phyloP scores from a whole-genome alignment of 116 monocot genomes.

The Trichopus zeylanicus region DNA sequence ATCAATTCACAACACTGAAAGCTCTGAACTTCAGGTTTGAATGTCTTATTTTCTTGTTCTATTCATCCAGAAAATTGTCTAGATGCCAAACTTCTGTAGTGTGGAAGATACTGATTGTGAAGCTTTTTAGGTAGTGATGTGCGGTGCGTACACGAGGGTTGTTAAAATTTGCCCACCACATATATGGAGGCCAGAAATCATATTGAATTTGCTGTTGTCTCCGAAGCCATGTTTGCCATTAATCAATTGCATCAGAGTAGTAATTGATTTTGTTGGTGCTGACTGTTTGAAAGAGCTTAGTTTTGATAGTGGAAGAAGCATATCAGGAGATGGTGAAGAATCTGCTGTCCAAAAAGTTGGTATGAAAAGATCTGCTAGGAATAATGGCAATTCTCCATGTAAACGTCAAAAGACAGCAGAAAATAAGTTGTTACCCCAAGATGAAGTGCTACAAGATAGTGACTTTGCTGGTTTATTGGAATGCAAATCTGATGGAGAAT shows the following conservation, averaged over 20 bases:
- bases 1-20: conserved; percentile 49
- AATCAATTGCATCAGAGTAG: conserved; percentile 61
- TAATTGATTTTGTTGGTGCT: conserved; percentile 38
- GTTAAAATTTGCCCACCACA: conserved; percentile 53
- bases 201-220: conserved; percentile 44
- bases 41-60: no score
- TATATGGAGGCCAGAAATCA: conserved; percentile 70
- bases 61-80: no score
- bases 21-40: conserved; percentile 80
- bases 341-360: conserved; percentile 31
- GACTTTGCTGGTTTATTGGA: conserved; percentile 9
- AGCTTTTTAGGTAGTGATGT: conserved; percentile 70
- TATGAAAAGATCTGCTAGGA: conserved; percentile 35
- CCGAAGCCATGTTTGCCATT: conserved; percentile 56
- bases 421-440: neutral
- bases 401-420: conserved; percentile 56
- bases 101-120: conserved; percentile 7
- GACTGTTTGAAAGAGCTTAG: conserved; percentile 16
- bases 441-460: conserved; percentile 6
- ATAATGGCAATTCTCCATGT: conserved; percentile 5
- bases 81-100: no score
- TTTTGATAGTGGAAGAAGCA: conserved; percentile 11
- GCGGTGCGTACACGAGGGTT: conserved; percentile 68
- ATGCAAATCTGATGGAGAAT: conserved; percentile 15
- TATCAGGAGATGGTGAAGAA: conserved; percentile 14